These are phyloP conservation scores for Teunomyces atbi DNA, from an alignment of 805 yeast genomes.

Conservation along the genomic window DNA sequence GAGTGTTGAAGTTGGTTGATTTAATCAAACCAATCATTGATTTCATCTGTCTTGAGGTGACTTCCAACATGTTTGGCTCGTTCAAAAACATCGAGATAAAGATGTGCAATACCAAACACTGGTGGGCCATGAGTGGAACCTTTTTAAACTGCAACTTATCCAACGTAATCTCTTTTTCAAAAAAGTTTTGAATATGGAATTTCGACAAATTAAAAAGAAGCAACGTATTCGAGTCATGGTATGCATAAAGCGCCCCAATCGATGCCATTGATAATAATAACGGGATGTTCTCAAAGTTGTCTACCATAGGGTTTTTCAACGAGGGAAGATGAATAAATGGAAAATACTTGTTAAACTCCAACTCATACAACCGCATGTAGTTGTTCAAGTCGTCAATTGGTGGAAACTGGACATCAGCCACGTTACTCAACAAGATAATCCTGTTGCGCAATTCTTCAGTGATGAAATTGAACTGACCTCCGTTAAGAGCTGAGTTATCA, in stretches of 20 bases:
- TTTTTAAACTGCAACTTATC: conserved; percentile 50
- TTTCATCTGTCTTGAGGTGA: conserved; percentile 51
- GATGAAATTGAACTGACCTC: conserved; percentile 11
- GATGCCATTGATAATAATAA: conserved; percentile 78
- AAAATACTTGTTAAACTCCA: conserved; percentile 77
- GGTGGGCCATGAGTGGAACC: conserved; percentile 56
- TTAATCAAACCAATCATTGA: conserved; percentile 54
- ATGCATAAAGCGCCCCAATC: conserved; percentile 83
- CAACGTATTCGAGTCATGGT: conserved; percentile 74
- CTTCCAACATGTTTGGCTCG: conserved; percentile 49
- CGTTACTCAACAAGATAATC: conserved; percentile 53
- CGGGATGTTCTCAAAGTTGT: conserved; percentile 53
- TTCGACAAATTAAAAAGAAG: conserved; percentile 67
- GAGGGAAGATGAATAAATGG: conserved; percentile 79
- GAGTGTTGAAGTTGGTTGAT: conserved; percentile 51
- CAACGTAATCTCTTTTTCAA: conserved; percentile 51
- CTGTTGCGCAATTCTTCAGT: conserved; percentile 47
- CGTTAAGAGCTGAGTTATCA: conserved; percentile 6
- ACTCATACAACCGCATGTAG: conserved; percentile 70
- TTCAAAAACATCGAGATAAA: conserved; percentile 57
- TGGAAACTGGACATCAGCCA: conserved; percentile 66
- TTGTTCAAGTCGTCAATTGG: conserved; percentile 71
- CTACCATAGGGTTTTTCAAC: conserved; percentile 40
- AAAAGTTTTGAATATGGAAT: conserved; percentile 60
- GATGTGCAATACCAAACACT: conserved; percentile 54